Conservation (phyloP, 78 protist genomes). For the Dictyostelium capitatum region DNA sequence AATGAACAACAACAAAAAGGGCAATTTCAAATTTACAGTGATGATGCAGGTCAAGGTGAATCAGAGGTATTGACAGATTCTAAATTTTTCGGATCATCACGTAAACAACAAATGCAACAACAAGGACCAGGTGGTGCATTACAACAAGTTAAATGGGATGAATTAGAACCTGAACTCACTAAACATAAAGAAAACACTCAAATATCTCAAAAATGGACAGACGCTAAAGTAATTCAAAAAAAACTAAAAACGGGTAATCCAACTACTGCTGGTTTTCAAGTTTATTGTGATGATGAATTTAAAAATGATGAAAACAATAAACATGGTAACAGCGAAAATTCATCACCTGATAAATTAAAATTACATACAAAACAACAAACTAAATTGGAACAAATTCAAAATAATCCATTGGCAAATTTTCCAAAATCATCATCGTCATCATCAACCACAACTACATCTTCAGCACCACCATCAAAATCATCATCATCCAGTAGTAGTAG, state of each 20-base stretch:
- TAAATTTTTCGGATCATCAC: conserved; percentile 40
- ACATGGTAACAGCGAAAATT: neutral
- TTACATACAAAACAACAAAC: neutral
- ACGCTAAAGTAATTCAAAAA: conserved; percentile 42
- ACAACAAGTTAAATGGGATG: conserved; percentile 43
- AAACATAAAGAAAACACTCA: conserved; percentile 72
- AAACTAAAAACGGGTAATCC: conserved; percentile 5
- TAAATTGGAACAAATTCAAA: conserved; percentile 41
- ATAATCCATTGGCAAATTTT: conserved; percentile 42
- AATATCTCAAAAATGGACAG: conserved; percentile 40
- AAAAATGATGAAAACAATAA: too few relatives aligned
- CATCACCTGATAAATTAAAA: conserved; percentile 27
- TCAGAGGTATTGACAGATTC: conserved; percentile 25
- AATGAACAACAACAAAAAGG: neutral
- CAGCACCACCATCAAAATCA: neutral
- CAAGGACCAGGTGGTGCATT: neutral
- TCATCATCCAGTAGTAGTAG: neutral
- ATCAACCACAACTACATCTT: neutral
- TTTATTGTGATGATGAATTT: conserved; percentile 46
- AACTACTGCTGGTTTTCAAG: conserved; percentile 18
- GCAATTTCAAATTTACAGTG: conserved; percentile 46
- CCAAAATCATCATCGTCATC: conserved; percentile 27
- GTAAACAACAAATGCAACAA: neutral
- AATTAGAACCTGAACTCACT: conserved; percentile 61
- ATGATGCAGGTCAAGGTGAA: conserved; percentile 24